These are phyloP conservation scores for Moesziomyces parantarcticus DNA, from an alignment of 1,284 basidiomycete genomes.

Conservation along the genomic window DNA sequence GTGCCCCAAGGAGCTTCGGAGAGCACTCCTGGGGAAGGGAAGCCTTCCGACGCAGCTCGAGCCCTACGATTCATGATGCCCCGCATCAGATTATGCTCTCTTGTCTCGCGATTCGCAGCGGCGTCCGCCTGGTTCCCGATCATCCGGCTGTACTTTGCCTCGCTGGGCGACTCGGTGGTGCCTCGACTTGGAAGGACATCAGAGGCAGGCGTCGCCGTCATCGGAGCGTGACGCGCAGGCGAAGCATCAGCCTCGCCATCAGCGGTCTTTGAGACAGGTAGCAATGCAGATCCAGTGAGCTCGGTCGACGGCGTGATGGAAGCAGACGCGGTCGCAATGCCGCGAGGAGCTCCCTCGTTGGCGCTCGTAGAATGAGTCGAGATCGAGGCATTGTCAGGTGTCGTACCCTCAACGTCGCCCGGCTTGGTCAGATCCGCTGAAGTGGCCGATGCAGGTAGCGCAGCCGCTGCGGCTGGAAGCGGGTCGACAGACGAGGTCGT, in stretches of 20 bases:
- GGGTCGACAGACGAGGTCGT: slow-evolving; percentile 29
- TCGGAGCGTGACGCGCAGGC: slow-evolving; percentile 12
- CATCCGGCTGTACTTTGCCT: slow-evolving; percentile 36
- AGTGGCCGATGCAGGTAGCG: slow-evolving; percentile 12
- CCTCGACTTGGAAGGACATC: slow-evolving; percentile 8
- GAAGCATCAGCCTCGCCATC: slow-evolving; percentile 9
- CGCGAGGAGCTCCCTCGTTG: slow-evolving; percentile 24
- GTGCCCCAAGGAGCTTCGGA: slow-evolving; percentile 18
- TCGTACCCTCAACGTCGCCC: slow-evolving; percentile 8
- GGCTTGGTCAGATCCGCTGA: slow-evolving; percentile 15
- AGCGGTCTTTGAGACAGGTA: slow-evolving; percentile 2
- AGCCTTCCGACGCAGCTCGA: slow-evolving; percentile 43
- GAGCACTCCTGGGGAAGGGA: slow-evolving; percentile 16
- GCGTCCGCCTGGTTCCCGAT: slow-evolving; percentile 25
- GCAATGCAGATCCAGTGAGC: slow-evolving; percentile 9
- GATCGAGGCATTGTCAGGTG: slow-evolving; percentile 32
- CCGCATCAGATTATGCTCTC: slow-evolving; percentile 35
- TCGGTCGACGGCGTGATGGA: slow-evolving; percentile 27
- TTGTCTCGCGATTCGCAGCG: slow-evolving; percentile 19
- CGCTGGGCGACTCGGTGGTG: slow-evolving; percentile 40
- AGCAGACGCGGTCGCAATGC: slow-evolving; percentile 10
- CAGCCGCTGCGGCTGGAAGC: slow-evolving; percentile 2
- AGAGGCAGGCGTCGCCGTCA: not conserved
- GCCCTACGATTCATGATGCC: slow-evolving; percentile 32
- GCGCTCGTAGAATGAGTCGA: slow-evolving; percentile 40